Percentiles rank a stretch among this genome's conserved stretches.
phyloP scores from a whole-genome alignment of 176 grass and related monocot genomes.

The Tuctoria greenei region DNA sequence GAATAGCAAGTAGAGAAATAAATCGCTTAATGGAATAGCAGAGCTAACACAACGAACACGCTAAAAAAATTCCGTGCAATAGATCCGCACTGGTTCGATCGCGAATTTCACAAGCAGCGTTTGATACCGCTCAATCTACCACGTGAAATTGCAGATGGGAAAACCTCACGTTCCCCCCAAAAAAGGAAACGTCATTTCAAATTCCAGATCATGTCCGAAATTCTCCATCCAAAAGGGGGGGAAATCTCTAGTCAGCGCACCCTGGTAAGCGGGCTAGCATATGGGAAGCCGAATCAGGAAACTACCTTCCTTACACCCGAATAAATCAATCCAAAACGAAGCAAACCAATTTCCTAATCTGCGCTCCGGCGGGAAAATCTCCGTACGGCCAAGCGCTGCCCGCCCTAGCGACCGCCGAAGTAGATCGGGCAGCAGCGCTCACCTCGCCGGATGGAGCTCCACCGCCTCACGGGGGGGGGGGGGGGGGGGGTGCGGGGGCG shows the following conservation, averaged over 20 bases:
- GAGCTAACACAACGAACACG: not conserved
- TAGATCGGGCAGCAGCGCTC: not conserved
- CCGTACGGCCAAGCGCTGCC: not conserved
- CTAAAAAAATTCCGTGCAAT: not conserved
- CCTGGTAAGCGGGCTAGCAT: not conserved
- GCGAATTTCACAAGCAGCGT: not conserved
- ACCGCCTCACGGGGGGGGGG: not conserved
- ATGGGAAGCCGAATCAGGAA: not conserved
- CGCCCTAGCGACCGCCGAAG: not conserved
- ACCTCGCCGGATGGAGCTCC: not conserved
- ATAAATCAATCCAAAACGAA: not conserved
- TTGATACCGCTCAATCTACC: not conserved
- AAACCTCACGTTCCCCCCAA: not conserved
- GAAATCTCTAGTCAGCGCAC: not conserved
- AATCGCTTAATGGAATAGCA: not conserved
- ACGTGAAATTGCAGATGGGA: not conserved
- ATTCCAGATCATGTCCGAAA: not conserved
- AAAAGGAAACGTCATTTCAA: not conserved
- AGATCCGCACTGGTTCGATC: not conserved
- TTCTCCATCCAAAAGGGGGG: not conserved
- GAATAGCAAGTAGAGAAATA: not conserved
- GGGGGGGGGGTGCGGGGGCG: not conserved
- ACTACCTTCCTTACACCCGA: constrained; percentile 19
- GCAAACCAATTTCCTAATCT: constrained; percentile 44
- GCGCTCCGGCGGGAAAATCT: not conserved